Base-by-base conservation (phyloP, 139 green algal genomes). In the Chlamydomonas eustigma region DNA sequence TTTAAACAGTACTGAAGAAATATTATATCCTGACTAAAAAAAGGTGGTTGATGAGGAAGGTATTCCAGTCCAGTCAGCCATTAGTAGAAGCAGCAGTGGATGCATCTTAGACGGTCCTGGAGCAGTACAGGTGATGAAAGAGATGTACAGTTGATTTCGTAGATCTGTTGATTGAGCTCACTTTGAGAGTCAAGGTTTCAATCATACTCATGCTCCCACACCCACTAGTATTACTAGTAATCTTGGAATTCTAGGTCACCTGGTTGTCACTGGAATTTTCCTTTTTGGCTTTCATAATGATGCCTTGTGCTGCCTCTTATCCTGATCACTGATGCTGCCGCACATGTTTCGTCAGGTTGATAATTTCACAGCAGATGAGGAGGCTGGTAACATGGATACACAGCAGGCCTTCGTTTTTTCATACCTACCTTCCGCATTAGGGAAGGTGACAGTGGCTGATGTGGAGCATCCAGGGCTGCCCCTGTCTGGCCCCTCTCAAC, bases 61-160 rank as follows among this genome's bases (percentile, higher is more conserved):
- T 4, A 68, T 68, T 68, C 52, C 52, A 68, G 52, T 68, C n/a
- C 12, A 35, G 52, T 68, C 52, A 6, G 52, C 52, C 12, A 68
- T 68, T 31, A 68, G 52, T 28, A 22, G 52, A 4, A 68, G 12
- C 12, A 68, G 52, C 52, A 68, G 52, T 31, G 52, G 52, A 25
- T 68, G 52, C 52, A 68, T 68, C 22, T 31, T 68, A 4, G 52
- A 68, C 52, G 52, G n/a, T 35, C 52, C 52, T 22, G 52, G 52
- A 6, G 6, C 52, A 68, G 52, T 68, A 28, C 52, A 68, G 52
- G 52, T 68, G 52, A 8, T n/a, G n/a, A n/a, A n/a, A n/a, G n/a
- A n/a, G n/a, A n/a, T n/a, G n/a, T n/a, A n/a, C n/a, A n/a, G n/a
- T n/a, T n/a, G n/a, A n/a, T n/a, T n/a, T 12, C 12, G 12, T 58